Evolutionary conservation across 495 filamentous ascomycete genomes (phyloP).

Genomic region (Penicillium samsonianum): DNA sequence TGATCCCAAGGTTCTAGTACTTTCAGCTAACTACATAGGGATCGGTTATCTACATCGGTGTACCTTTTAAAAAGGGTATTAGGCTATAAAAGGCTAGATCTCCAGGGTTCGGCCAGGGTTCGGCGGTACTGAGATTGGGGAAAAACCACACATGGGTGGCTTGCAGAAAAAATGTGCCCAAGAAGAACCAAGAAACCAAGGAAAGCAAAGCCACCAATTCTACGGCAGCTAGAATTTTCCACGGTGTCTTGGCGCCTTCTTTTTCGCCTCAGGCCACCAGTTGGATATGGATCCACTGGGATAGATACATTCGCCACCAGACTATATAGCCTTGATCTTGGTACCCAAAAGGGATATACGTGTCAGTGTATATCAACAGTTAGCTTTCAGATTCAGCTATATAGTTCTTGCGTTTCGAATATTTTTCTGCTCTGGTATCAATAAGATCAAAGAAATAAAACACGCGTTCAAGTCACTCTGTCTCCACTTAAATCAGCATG

Average conservation of each 20-base stretch:
- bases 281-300: not conserved
- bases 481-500: not conserved
- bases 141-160: not conserved
- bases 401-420: not conserved
- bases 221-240: constrained; percentile 1
- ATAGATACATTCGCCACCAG: not conserved
- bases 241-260: not conserved
- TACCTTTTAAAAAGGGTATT: no score
- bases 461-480: constrained; percentile 1
- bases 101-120: no score
- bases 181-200: not conserved
- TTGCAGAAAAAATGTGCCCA: not conserved
- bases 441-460: constrained; percentile 9
- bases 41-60: no score
- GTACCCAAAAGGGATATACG: not conserved
- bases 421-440: no score
- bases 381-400: not conserved
- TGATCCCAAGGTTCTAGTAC: no score
- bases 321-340: constrained; percentile 8
- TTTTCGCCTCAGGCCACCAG: constrained; percentile 3
- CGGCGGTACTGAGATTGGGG: no score
- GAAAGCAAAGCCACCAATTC: not conserved
- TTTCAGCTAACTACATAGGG: no score
- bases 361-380: not conserved
- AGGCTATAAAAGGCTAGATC: no score